Conservation (phyloP, 805 yeast genomes). For the Pichia ethanolica region DNA sequence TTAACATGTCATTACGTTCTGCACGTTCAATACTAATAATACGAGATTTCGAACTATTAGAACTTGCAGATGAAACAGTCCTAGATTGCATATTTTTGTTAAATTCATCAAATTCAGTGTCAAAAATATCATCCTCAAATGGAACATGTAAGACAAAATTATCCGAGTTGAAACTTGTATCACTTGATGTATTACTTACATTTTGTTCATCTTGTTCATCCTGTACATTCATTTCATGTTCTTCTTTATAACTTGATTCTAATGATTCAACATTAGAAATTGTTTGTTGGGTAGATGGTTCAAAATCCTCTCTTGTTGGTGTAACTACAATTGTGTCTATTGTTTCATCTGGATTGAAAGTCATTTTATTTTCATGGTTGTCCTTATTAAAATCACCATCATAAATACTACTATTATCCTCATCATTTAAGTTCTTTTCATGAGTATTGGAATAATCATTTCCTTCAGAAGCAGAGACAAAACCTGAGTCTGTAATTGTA, state of each 20-base stretch:
- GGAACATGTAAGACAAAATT: conserved; percentile 27
- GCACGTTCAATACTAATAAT: conserved; percentile 6
- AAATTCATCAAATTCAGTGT: conserved; percentile 20
- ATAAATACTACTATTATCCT: conserved; percentile 1
- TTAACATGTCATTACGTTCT: conserved; percentile 13
- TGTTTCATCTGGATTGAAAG: conserved; percentile 6
- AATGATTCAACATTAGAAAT: neutral
- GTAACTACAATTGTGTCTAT: conserved; percentile 6
- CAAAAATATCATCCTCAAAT: conserved; percentile 35
- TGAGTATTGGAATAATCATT: conserved; percentile 19
- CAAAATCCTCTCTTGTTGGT: neutral
- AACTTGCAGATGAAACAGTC: conserved; percentile 6
- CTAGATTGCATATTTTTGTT: conserved; percentile 26
- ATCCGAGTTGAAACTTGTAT: conserved; percentile 16
- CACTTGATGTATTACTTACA: conserved; percentile 10
- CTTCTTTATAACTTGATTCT: neutral
- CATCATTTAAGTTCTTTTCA: conserved; percentile 5
- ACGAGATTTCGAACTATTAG: neutral
- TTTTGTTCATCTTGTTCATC: neutral
- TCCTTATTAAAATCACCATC: neutral
- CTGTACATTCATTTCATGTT: neutral
- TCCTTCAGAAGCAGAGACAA: conserved; percentile 20
- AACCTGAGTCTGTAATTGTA: conserved; percentile 24
- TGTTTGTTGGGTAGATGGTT: neutral
- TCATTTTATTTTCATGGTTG: neutral